Base-by-base conservation (phyloP, 352 stramenopile species). In the Phytophthora pisi region DNA sequence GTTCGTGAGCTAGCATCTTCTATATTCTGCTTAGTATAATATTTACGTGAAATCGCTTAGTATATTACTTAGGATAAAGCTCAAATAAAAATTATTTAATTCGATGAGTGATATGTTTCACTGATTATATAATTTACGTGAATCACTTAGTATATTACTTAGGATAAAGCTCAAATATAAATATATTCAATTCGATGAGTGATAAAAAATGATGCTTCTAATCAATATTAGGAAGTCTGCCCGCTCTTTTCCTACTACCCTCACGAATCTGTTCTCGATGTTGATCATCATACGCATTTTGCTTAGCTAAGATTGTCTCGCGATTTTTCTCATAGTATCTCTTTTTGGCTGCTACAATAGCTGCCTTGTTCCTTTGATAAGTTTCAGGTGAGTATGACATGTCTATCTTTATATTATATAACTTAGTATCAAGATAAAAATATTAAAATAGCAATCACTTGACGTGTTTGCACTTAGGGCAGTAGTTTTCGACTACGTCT, bases 1-100 rank as follows among this genome's bases (percentile, higher is more conserved):
- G 26, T 54, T 63, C 24, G 18, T 63, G 31, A 2, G 10, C 10
- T 23, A 55, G 47, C 56, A 63, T 55, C 38, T 16, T 18, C 47
- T 53, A 53, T 53, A 53, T 53, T 36, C 20, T 7, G 24, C n/a
- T 38, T 8, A 10, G 20, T 53, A 53, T 53, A 53, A 38, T 43
- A n/a, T 16, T 43, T 16, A 2, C 3, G 15, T 16, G n/a, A 43
- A 43, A 43, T n/a, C 4, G 4, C 36, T 43, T 43, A 43, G 10
- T 43, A 43, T 43, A 43, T 43, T 43, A 16, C 15, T 43, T 3
- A 43, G 1, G 36, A 43, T 30, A 30, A 30, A 30, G 26, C 6
- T 30, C 26, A 30, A 30, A 30, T 30, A 30, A 30, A 30, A 30
- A 30, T 7, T 30, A 30, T 30, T 30, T 30, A n/a, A n/a, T n/a